Base-by-base conservation (phyloP, 2,329 filamentous ascomycete genomes). In the Fusarium illudens region DNA sequence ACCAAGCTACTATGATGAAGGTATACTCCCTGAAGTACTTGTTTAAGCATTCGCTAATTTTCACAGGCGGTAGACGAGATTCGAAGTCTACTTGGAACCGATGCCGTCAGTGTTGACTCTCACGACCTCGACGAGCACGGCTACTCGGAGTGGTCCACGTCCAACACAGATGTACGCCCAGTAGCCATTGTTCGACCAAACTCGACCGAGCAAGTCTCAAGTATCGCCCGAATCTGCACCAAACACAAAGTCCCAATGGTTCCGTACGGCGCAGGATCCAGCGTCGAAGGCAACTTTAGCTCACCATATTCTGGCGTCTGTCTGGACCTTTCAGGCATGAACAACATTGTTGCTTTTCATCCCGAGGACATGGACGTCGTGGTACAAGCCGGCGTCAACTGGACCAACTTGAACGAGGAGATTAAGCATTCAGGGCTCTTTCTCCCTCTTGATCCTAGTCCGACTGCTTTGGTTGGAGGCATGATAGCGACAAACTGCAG, bases 191-290 rank as follows among this genome's bases (percentile, higher is more conserved):
- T 87, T 3, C 90, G 90, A 65, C 90, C 90, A 0, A 83, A 81
- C 29, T 84, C 81, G 1, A 92, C 90, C 0, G 85, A 88, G 59
- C 84, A 92, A 17, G 90, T 92, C 3, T 87, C 85, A 0, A 75
- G 80, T 34, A 87, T 92, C 59, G 89, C 88, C 4, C 84, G 83
- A 68, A 80, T 89, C 27, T 92, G 90, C 75, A 80, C 84, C 73
- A 86, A 49, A 65, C 84, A 88, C 75, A 85, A 80, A 32, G 86
- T 92, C 48, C 90, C 90, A 5, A 91, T 92, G 84, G 92, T 91
- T 1, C 88, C 89, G 1, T 94, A 91, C 73, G 91, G 89, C 3
- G 92, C 92, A 6, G 92, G 92, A 12, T 89, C 89, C 0, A 91
- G 86, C 67, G 80, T 93, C 0, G 91, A 93, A 75, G 91, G 87